phyloP scores from a whole-genome alignment of 495 filamentous ascomycete species.

The Astrocystis sublimbata region DNA sequence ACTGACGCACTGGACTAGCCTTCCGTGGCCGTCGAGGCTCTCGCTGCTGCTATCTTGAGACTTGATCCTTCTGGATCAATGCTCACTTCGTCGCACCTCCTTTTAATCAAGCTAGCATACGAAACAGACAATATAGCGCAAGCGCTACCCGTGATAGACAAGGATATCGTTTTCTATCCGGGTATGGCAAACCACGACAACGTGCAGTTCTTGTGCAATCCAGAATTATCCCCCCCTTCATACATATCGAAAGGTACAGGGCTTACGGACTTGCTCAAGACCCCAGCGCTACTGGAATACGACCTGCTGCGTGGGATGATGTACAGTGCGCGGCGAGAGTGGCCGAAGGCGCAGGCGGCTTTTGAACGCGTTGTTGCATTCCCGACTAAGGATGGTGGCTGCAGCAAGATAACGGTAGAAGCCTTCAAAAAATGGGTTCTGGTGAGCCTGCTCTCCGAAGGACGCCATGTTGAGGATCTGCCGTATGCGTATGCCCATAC shows the following conservation, averaged over 20 bases:
- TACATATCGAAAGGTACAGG: constrained; percentile 61
- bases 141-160: constrained; percentile 68
- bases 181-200: constrained; percentile 35
- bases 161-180: constrained; percentile 67
- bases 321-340: constrained; percentile 71
- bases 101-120: constrained; percentile 62
- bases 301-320: constrained; percentile 76
- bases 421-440: constrained; percentile 94
- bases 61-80: constrained; percentile 70
- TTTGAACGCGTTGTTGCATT: constrained; percentile 68
- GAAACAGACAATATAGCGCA: constrained; percentile 48
- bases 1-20: constrained; percentile 43
- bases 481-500: constrained; percentile 42
- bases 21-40: constrained; percentile 56
- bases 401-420: constrained; percentile 79
- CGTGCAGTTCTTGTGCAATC: constrained; percentile 32
- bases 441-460: constrained; percentile 69
- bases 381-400: constrained; percentile 56
- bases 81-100: constrained; percentile 67
- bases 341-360: constrained; percentile 69
- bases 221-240: constrained; percentile 33
- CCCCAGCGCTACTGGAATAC: constrained; percentile 69
- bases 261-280: constrained; percentile 58
- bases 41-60: constrained; percentile 67
- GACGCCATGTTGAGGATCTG: constrained; percentile 56